Evolutionary conservation across 2,329 filamentous ascomycete species (phyloP), one percentile per base, ranked within the genome.

Genomic region (Clarireedia paspali): DNA sequence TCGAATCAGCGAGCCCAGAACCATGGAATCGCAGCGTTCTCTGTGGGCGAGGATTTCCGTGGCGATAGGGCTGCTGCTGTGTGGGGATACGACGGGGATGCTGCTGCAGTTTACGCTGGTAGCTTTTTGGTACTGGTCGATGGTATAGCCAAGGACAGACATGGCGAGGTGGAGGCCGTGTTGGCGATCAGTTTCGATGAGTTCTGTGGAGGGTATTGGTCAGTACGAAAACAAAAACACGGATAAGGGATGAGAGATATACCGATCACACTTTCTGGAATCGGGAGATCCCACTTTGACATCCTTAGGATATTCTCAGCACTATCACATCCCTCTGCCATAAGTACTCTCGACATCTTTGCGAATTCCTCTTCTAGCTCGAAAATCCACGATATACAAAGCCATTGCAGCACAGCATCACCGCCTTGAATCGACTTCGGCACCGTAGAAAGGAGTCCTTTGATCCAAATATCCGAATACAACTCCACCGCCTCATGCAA

Each of bases 401-500:
- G 40, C 53, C 53, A 56, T 4, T 56, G 53, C 6, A 52, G 15
- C 30, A 40, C 48, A 7, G 20, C 38, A 7, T 50, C 47, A 7
- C 26, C 30, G 0, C 24, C 48, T 23, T 52, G 26, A 2, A 27
- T 40, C n/a, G 40, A 39, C 4, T 38, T 38, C 6, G 53, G 53
- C 40, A 56, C 45, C 23, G 10, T 38, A 30, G 45, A 12, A 9
- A 47, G 47, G 1, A 27, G 4, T 23, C 44, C 51, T 1, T 45
- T 23, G 36, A 53, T 47, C 59, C 59, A 60, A 15, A 46, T 34
- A 12, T 57, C 53, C 7, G 54, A 51, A 42, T 55, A 59, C 4
- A 55, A 24, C n/a, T 53, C 50, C 12, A 59, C 49, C 6, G 47
- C 42, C 6, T 62, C 60, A 27, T 55, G 39, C 2, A 62, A n/a